Percentiles rank a stretch among this genome's conserved stretches.
Conservation (phyloP, 2,329 filamentous ascomycete genomes). For the Xylaria polymorpha region DNA sequence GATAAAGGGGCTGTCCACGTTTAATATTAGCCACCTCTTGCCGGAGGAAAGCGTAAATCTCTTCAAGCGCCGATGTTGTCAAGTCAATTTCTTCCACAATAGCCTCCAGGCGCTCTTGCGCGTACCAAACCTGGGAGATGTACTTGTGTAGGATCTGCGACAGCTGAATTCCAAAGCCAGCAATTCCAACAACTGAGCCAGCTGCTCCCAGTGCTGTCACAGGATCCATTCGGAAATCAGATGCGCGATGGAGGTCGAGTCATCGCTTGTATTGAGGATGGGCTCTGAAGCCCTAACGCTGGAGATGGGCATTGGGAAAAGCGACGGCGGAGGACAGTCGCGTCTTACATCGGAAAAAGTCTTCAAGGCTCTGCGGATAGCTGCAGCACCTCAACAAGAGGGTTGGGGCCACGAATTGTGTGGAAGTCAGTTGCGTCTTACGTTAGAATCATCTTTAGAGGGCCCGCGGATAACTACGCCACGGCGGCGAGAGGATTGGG, state of each 20-base stretch:
- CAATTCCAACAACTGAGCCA: slow-evolving; percentile 32
- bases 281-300: too few species aligned
- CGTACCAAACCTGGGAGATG: slow-evolving; percentile 18
- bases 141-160: slow-evolving; percentile 25
- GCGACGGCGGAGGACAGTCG: not conserved
- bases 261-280: not conserved
- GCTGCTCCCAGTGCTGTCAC: slow-evolving; percentile 32
- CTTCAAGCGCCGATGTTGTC: slow-evolving; percentile 19
- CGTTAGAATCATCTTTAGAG: too few species aligned
- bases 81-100: slow-evolving; percentile 19
- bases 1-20: slow-evolving; percentile 6
- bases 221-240: slow-evolving; percentile 28
- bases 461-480: too few species aligned
- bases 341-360: not conserved
- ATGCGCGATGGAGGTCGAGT: not conserved
- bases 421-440: too few species aligned
- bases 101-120: slow-evolving; percentile 17
- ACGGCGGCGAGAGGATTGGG: not conserved
- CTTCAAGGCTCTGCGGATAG: not conserved
- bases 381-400: not conserved
- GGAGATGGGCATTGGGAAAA: not conserved
- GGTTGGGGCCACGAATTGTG: not conserved
- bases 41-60: slow-evolving; percentile 14
- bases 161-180: slow-evolving; percentile 30
- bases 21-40: slow-evolving; percentile 20